Evolutionary conservation across 441 rosid species (phyloP).

Genomic region (Iberis amara): DNA sequence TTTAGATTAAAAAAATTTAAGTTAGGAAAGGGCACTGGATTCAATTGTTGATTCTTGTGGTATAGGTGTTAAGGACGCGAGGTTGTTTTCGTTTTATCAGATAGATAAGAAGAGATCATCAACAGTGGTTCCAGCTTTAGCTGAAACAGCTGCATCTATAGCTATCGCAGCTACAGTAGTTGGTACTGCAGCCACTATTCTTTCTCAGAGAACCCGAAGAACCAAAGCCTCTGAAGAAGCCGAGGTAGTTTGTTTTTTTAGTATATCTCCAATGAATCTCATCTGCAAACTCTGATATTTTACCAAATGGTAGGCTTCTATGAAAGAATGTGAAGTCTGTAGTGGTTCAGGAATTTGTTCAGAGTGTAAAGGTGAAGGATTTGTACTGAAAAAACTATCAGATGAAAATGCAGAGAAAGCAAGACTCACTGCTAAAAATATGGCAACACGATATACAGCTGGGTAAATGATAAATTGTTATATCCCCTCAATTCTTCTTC

Average conservation of each 20-base stretch:
- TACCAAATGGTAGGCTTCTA: slow-evolving; percentile 57
- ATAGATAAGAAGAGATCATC: slow-evolving; percentile 22
- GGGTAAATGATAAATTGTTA: slow-evolving; percentile 42
- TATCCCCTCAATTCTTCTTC: neutral
- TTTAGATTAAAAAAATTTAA: too few species aligned
- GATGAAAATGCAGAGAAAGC: slow-evolving; percentile 72
- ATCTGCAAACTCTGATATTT: too few species aligned
- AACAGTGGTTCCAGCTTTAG: slow-evolving; percentile 37
- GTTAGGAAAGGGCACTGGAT: too few species aligned
- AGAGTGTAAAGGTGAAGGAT: slow-evolving; percentile 87
- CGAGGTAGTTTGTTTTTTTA: slow-evolving; percentile 36
- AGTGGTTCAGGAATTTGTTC: slow-evolving; percentile 81
- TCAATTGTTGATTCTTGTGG: neutral
- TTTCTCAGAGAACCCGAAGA: slow-evolving; percentile 55
- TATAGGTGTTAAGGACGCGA: slow-evolving; percentile 34
- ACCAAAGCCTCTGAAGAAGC: slow-evolving; percentile 45
- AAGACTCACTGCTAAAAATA: slow-evolving; percentile 63
- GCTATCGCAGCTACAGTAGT: slow-evolving; percentile 72
- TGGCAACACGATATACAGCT: slow-evolving; percentile 90
- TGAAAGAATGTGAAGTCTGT: slow-evolving; percentile 64
- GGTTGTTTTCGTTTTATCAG: slow-evolving; percentile 30
- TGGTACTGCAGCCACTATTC: slow-evolving; percentile 77
- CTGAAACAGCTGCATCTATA: slow-evolving; percentile 70
- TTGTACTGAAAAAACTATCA: slow-evolving; percentile 67
- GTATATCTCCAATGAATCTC: too few species aligned